These are phyloP conservation scores for Pterulicium gracile DNA, from an alignment of 1,284 basidiomycete genomes.

Conservation along the genomic window DNA sequence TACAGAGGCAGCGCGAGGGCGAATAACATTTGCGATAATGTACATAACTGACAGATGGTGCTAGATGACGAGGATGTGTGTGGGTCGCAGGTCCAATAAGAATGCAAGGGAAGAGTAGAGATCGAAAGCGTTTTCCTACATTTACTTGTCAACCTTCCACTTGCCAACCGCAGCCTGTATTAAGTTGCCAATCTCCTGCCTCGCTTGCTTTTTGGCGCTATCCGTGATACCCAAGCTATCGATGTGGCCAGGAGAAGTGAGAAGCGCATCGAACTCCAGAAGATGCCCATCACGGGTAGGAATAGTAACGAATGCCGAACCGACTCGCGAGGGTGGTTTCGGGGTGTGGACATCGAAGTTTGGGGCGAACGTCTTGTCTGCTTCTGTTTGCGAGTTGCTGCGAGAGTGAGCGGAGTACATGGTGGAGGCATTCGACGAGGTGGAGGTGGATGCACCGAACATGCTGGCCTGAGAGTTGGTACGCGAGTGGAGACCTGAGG, in stretches of 20 bases:
- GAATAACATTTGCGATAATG: conserved; percentile 3
- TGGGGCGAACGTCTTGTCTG: conserved; percentile 6
- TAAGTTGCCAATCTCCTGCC: conserved; percentile 58
- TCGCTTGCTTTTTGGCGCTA: conserved; percentile 71
- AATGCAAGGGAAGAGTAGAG: too few species aligned
- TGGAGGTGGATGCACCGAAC: conserved; percentile 23
- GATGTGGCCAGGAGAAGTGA: conserved; percentile 55
- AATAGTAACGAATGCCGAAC: conserved; percentile 49
- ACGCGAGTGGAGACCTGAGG: conserved; percentile 29
- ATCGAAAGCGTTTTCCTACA: too few species aligned
- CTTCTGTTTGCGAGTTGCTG: conserved; percentile 19
- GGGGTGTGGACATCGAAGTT: conserved; percentile 16
- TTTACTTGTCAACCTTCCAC: conserved; percentile 46
- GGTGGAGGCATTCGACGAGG: conserved; percentile 17
- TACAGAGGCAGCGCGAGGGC: neutral
- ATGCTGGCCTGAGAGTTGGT: conserved; percentile 36
- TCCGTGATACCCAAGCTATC: conserved; percentile 66
- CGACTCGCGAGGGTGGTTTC: conserved; percentile 19
- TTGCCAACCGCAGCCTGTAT: conserved; percentile 61
- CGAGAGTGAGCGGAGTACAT: conserved; percentile 24
- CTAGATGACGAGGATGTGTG: too few species aligned
- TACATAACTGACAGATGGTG: too few species aligned
- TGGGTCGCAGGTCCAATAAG: too few species aligned
- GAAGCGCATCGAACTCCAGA: conserved; percentile 70
- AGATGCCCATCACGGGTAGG: conserved; percentile 65